phyloP scores from a whole-genome alignment of 495 filamentous ascomycete genomes.

The Penicillium psychrofluorescens region DNA sequence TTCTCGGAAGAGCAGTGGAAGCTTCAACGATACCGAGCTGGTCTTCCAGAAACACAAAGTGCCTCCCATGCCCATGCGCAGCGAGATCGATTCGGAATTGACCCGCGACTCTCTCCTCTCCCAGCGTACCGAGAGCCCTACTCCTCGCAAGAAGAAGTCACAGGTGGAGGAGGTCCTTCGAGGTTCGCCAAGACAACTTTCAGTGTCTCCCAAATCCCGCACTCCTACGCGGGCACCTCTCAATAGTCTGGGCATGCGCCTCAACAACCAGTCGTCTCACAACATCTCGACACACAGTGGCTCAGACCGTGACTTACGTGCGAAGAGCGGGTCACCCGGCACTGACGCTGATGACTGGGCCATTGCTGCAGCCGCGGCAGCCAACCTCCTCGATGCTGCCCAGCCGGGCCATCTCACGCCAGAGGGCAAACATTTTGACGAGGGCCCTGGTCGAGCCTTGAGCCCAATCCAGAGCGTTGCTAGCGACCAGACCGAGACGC shows the following conservation, averaged over 20 bases:
- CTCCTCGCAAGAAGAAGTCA: conserved; percentile 23
- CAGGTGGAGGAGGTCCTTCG: conserved; percentile 50
- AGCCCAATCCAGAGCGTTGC: conserved; percentile 88
- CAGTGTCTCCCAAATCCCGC: conserved; percentile 41
- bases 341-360: conserved; percentile 41
- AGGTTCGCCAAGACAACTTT: conserved; percentile 41
- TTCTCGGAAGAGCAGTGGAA: conserved; percentile 45
- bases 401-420: conserved; percentile 25
- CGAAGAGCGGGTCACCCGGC: conserved; percentile 32
- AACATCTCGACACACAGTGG: conserved; percentile 44
- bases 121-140: conserved; percentile 61
- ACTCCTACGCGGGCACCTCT: conserved; percentile 48
- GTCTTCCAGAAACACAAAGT: conserved; percentile 54
- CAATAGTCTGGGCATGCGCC: conserved; percentile 44
- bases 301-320: conserved; percentile 42
- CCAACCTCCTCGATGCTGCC: conserved; percentile 31
- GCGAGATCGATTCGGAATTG: conserved; percentile 76
- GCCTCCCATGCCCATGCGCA: conserved; percentile 81
- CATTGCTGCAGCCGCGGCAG: conserved; percentile 40
- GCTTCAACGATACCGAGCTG: conserved; percentile 51
- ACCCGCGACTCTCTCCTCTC: conserved; percentile 87
- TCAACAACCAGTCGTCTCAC: conserved; percentile 52
- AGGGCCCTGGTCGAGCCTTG: conserved; percentile 53
- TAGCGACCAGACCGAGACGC: conserved; percentile 51
- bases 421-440: conserved; percentile 43